A percentile compares a stretch with the other conserved stretches of the same genome.
Conservation (phyloP, 176 grass and related monocot species). For the Avena insularis region DNA sequence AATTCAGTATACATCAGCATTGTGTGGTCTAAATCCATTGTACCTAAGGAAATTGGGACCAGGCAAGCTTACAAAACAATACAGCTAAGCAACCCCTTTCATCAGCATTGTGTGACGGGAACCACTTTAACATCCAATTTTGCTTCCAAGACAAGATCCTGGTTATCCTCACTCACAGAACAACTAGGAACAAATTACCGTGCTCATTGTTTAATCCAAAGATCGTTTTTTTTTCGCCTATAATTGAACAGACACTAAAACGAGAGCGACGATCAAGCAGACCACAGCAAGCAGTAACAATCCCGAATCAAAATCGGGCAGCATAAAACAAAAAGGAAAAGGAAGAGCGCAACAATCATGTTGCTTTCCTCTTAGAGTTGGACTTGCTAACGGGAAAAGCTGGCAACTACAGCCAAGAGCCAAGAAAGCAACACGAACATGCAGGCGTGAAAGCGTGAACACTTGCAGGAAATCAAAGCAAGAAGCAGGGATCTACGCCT, state of each 20-base stretch:
- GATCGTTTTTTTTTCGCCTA: not conserved
- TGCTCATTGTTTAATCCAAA: slow-evolving; percentile 24
- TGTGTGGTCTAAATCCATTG: slow-evolving; percentile 52
- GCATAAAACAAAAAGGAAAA: slow-evolving; percentile 43
- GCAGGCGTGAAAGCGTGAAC: slow-evolving; percentile 37
- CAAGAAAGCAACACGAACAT: slow-evolving; percentile 56
- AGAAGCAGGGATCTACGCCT: slow-evolving; percentile 27
- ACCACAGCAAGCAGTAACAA: slow-evolving; percentile 30
- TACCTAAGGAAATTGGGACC: slow-evolving; percentile 35
- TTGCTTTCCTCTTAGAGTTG: slow-evolving; percentile 40
- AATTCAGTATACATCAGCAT: slow-evolving; percentile 28
- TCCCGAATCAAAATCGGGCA: slow-evolving; percentile 47
- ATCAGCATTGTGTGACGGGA: slow-evolving; percentile 45
- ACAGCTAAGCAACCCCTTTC: slow-evolving; percentile 60
- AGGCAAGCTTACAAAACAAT: slow-evolving; percentile 55
- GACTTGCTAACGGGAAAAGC: slow-evolving; percentile 38
- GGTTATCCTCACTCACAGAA: slow-evolving; percentile 23
- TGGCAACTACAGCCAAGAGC: slow-evolving; percentile 39
- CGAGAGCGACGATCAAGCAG: slow-evolving; percentile 16
- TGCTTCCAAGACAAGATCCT: slow-evolving; percentile 41
- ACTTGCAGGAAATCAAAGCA: slow-evolving; percentile 35
- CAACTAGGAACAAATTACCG: slow-evolving; percentile 5
- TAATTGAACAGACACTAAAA: not conserved
- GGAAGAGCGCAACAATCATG: slow-evolving; percentile 39
- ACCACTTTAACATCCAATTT: slow-evolving; percentile 46